These are phyloP conservation scores for Iberis amara DNA, from an alignment of 441 rosid genomes.

Conservation along the genomic window DNA sequence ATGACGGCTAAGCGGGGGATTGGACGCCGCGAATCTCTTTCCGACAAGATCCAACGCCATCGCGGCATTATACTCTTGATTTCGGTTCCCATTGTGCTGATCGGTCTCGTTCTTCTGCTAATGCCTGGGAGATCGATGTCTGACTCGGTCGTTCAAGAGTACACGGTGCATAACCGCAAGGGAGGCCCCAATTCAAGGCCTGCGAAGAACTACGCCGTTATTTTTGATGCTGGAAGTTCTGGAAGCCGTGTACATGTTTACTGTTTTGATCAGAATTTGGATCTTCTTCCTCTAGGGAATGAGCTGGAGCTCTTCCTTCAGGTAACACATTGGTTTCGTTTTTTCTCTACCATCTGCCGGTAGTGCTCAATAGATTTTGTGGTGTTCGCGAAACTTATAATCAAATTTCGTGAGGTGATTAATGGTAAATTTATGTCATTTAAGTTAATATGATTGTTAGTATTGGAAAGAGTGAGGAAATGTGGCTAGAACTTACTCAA, in stretches of 20 bases:
- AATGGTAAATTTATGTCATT: conserved; percentile 9
- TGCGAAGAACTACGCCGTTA: conserved; percentile 52
- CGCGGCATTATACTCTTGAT: conserved; percentile 53
- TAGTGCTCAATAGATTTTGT: conserved; percentile 21
- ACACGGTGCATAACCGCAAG: conserved; percentile 38
- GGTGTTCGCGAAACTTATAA: conserved; percentile 1
- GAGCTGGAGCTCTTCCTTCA: conserved; percentile 77
- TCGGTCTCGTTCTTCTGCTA: conserved; percentile 47
- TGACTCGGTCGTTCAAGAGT: conserved; percentile 33
- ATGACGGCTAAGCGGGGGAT: conserved; percentile 46
- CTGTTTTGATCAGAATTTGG: conserved; percentile 73
- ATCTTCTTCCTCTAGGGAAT: conserved; percentile 73
- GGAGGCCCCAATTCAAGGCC: conserved; percentile 33
- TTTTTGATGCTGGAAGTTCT: conserved; percentile 89
- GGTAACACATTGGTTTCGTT: conserved; percentile 32
- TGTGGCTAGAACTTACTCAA: not conserved
- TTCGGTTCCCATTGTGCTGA: conserved; percentile 53
- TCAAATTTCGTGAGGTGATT: conserved; percentile 7
- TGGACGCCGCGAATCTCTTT: conserved; percentile 45
- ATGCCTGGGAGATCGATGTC: conserved; percentile 51
- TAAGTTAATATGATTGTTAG: not conserved
- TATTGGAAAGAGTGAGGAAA: too few relatives aligned
- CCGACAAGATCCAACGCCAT: conserved; percentile 69
- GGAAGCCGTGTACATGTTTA: conserved; percentile 90
- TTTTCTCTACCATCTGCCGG: too few relatives aligned